phyloP scores from a whole-genome alignment of 179 eudicot species.

The Spinacia oleracea region DNA sequence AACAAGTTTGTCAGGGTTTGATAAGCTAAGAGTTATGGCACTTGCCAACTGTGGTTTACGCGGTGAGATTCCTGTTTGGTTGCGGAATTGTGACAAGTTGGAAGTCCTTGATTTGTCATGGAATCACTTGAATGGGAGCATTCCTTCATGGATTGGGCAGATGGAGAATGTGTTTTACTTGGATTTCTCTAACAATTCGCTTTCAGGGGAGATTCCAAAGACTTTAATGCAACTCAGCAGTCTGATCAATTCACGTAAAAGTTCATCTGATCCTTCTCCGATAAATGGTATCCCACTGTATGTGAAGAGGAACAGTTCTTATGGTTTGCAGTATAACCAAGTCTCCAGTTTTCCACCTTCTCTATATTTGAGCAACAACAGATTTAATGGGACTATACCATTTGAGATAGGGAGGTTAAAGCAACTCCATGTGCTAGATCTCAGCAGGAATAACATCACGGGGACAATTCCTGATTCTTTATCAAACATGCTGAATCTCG shows the following conservation, averaged over 20 bases:
- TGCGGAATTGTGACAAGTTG: conserved; percentile 54
- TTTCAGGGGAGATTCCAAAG: conserved; percentile 71
- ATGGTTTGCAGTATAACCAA: conserved; percentile 79
- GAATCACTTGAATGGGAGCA: conserved; percentile 69
- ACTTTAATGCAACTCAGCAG: conserved; percentile 62
- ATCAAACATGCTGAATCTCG: conserved; percentile 66
- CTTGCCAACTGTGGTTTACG: conserved; percentile 70
- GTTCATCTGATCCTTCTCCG: conserved; percentile 38
- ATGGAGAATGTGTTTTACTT: conserved; percentile 82
- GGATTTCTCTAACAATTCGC: conserved; percentile 84
- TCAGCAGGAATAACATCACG: conserved; percentile 66
- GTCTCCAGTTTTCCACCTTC: conserved; percentile 90
- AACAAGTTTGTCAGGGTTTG: conserved; percentile 44
- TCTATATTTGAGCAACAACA: conserved; percentile 62
- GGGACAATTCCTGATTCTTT: conserved; percentile 79
- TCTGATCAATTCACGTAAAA: conserved; percentile 43
- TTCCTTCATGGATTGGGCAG: conserved; percentile 78
- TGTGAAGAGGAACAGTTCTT: conserved; percentile 78
- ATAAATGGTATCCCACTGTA: conserved; percentile 64
- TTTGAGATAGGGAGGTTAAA: conserved; percentile 63
- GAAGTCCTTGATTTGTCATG: conserved; percentile 86
- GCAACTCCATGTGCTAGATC: conserved; percentile 80
- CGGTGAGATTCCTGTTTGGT: conserved; percentile 77
- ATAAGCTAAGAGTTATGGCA: conserved; percentile 60
- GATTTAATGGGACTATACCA: conserved; percentile 61